phyloP scores from a whole-genome alignment of 768 basidiomycete genomes.

The Favolaschia claudopus region DNA sequence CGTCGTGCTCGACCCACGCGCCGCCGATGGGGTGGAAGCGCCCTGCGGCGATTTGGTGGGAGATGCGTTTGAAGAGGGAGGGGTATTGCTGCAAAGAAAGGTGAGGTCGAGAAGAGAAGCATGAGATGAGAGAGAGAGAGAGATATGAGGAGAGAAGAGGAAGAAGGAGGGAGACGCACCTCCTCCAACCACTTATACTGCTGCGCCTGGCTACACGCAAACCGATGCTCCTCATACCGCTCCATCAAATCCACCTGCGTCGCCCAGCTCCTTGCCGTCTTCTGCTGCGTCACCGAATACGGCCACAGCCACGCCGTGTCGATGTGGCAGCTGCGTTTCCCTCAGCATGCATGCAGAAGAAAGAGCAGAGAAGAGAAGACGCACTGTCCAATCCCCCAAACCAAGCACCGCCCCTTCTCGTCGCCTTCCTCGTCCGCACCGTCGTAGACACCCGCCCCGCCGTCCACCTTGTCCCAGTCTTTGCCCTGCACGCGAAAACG shows the following conservation, averaged over 20 bases:
- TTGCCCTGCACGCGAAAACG: too few relatives aligned
- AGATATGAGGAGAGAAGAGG: not conserved
- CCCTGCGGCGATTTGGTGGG: slow-evolving; percentile 75
- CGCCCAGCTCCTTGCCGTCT: slow-evolving; percentile 96
- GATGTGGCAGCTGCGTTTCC: slow-evolving; percentile 67
- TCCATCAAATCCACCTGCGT: slow-evolving; percentile 98
- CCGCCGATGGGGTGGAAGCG: slow-evolving; percentile 92
- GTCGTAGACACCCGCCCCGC: slow-evolving; percentile 75
- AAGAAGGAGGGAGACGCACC: slow-evolving; percentile 46
- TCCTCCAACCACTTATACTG: slow-evolving; percentile 98
- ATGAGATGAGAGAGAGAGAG: not conserved
- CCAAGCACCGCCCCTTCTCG: slow-evolving; percentile 39
- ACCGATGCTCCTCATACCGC: slow-evolving; percentile 96
- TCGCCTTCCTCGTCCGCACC: slow-evolving; percentile 61
- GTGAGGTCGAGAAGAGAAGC: too few relatives aligned
- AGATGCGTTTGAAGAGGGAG: slow-evolving; percentile 80
- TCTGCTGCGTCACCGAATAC: slow-evolving; percentile 95
- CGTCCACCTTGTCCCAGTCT: slow-evolving; percentile 56
- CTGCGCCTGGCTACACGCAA: slow-evolving; percentile 83
- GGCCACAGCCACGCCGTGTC: slow-evolving; percentile 96
- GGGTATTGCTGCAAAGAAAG: slow-evolving; percentile 77
- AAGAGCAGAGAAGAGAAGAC: not conserved
- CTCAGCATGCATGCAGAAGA: not conserved
- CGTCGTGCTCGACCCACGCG: slow-evolving; percentile 92
- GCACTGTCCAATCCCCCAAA: slow-evolving; percentile 82